phyloP scores from a whole-genome alignment of 352 stramenopile species.

The Globisporangium recalcitrans region DNA sequence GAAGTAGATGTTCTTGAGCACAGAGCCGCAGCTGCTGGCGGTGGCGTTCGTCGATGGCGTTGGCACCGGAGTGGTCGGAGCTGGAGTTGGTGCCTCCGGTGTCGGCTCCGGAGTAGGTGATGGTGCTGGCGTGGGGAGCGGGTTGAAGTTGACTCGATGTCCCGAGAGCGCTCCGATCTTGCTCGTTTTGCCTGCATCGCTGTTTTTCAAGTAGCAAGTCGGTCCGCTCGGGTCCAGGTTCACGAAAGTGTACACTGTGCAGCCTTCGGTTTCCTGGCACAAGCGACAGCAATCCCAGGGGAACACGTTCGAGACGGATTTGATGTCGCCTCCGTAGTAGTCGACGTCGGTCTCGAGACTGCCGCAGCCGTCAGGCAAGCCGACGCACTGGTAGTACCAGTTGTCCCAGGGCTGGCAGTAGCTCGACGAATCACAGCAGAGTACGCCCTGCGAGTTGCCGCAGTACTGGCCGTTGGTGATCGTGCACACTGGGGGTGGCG shows the following conservation, averaged over 20 bases:
- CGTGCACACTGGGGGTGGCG: no score
- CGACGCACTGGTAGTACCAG: no score
- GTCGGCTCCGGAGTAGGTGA: background rate
- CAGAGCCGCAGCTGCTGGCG: no score
- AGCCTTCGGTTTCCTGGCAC: conserved; percentile 9
- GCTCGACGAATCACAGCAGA: no score
- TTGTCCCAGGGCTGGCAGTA: no score
- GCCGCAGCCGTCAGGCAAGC: conserved; percentile 9
- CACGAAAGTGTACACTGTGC: conserved; percentile 22
- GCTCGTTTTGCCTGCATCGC: background rate
- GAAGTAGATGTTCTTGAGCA: no score
- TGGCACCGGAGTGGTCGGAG: background rate
- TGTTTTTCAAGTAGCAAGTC: conserved; percentile 28
- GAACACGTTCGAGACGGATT: background rate
- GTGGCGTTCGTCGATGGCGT: no score
- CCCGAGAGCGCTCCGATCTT: conserved; percentile 1
- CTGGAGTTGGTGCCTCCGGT: no score
- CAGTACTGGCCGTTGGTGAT: no score
- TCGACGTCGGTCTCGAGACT: conserved; percentile 23
- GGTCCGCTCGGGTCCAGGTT: conserved; percentile 12
- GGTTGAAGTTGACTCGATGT: conserved; percentile 2
- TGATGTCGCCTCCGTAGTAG: conserved; percentile 25
- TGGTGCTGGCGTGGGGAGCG: background rate
- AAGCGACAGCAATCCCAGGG: conserved; percentile 10
- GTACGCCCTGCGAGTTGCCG: no score